phyloP scores from a whole-genome alignment of 2,329 filamentous ascomycete species.

The Ophiocordyceps camponoti-leonardi region DNA sequence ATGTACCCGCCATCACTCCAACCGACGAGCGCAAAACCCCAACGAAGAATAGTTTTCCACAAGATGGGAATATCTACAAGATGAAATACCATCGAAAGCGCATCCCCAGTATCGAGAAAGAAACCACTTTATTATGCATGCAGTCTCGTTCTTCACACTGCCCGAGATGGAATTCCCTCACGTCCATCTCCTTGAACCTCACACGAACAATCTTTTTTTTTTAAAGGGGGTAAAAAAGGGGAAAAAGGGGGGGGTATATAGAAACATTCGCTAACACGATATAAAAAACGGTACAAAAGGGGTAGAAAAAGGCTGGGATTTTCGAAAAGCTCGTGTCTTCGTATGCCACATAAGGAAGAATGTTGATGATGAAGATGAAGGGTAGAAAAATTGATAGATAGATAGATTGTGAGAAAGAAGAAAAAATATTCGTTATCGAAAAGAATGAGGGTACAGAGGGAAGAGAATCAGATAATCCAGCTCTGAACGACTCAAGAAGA shows the following conservation, averaged over 20 bases:
- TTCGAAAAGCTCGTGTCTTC: neutral
- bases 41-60: too few relatives aligned
- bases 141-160: too few relatives aligned
- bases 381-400: neutral
- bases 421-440: neutral
- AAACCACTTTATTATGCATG: too few relatives aligned
- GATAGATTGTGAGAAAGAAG: neutral
- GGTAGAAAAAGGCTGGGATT: neutral
- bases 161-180: too few relatives aligned
- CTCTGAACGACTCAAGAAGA: neutral
- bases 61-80: too few relatives aligned
- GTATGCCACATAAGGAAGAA: neutral
- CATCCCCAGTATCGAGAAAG: too few relatives aligned
- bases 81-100: too few relatives aligned
- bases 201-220: neutral
- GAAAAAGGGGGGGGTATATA: neutral
- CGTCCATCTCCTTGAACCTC: too few relatives aligned
- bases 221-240: neutral
- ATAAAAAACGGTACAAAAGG: neutral
- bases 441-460: too few relatives aligned
- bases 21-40: too few relatives aligned
- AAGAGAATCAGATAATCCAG: too few relatives aligned
- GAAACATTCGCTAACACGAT: neutral
- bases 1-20: too few relatives aligned
- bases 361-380: neutral